A percentile compares a stretch with the other conserved stretches of the same genome.
phyloP scores from a whole-genome alignment of 495 filamentous ascomycete species.

The Podospora bellae-mahoneyi region DNA sequence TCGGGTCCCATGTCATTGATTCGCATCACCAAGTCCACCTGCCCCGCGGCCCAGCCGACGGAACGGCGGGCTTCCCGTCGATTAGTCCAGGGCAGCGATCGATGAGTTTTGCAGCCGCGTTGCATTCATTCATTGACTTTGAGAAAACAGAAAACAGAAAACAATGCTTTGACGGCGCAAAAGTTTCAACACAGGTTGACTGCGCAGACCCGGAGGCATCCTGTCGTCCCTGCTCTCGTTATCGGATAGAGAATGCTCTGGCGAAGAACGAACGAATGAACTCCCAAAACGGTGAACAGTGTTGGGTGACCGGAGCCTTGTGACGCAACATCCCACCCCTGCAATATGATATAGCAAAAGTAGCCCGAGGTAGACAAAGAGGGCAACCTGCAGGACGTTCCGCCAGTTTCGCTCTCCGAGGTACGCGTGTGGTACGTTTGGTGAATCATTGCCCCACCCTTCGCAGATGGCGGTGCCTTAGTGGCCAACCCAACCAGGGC shows the following conservation, averaged over 20 bases:
- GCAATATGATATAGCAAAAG: background rate
- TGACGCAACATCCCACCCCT: slow-evolving; percentile 6
- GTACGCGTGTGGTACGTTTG: slow-evolving; percentile 6
- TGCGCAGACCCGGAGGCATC: background rate
- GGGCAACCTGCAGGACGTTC: slow-evolving; percentile 6
- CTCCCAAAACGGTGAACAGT: slow-evolving; percentile 4
- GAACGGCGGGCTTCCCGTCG: background rate
- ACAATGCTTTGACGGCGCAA: background rate
- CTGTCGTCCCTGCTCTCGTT: background rate
- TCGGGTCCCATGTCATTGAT: background rate
- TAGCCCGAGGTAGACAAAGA: slow-evolving; percentile 11
- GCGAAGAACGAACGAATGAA: background rate
- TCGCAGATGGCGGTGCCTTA: slow-evolving; percentile 1
- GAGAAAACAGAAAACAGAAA: no score
- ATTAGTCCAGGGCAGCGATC: background rate
- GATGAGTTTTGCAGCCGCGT: background rate
- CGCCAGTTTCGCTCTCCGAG: background rate
- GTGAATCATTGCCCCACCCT: background rate
- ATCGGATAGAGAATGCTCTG: background rate
- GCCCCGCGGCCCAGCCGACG: background rate
- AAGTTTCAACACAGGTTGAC: background rate
- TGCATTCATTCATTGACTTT: background rate
- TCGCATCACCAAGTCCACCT: background rate
- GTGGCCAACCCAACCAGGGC: slow-evolving; percentile 5
- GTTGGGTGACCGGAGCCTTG: background rate